A percentile compares a stretch with the other conserved stretches of the same genome.
Conservation (phyloP, 2,329 filamentous ascomycete species). For the Ilyonectria destructans region DNA sequence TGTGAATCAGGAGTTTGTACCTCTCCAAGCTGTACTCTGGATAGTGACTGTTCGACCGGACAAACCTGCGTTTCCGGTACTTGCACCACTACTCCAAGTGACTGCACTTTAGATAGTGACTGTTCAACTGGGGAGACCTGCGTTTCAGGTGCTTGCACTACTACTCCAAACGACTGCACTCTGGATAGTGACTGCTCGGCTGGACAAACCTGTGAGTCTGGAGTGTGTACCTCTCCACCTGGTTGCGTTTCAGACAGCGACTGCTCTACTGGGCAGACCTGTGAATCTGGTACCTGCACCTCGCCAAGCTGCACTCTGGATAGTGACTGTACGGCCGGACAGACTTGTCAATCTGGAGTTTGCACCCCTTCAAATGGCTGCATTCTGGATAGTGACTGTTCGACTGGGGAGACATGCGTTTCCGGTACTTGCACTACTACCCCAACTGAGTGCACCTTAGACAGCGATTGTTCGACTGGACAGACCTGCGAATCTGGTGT, state of each 20-base stretch:
- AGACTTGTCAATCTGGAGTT: constrained; percentile 1
- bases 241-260: neutral
- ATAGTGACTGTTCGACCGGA: neutral
- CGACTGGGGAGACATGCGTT: neutral
- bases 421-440: constrained; percentile 9
- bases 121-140: neutral
- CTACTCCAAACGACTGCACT: neutral
- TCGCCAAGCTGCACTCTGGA: neutral
- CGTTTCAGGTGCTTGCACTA: neutral
- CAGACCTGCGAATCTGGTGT: neutral
- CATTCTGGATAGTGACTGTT: neutral
- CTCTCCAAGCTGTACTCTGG: neutral
- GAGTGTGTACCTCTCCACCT: neutral
- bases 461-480: neutral
- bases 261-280: constrained; percentile 4
- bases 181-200: neutral
- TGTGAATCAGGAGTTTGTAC: constrained; percentile 3
- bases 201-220: neutral
- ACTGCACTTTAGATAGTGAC: neutral
- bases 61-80: neutral
- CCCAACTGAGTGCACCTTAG: too few species aligned
- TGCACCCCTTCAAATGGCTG: neutral
- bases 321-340: neutral
- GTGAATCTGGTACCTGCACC: constrained; percentile 5
- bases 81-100: neutral